Base-by-base conservation (phyloP, 2,329 filamentous ascomycete genomes). In the Fusarium sororula region DNA sequence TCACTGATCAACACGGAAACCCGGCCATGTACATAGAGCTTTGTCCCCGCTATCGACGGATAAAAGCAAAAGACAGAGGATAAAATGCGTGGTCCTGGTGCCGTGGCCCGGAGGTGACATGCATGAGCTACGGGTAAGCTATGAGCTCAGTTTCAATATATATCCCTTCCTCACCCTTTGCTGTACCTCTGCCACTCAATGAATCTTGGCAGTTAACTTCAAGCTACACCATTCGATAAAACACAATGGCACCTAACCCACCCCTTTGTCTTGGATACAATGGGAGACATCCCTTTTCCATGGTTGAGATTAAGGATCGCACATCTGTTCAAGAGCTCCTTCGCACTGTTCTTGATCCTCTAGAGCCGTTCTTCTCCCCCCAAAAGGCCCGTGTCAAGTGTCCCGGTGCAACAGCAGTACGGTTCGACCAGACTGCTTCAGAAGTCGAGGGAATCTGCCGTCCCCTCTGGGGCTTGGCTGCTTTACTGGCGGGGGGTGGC, bases 381-480 rank as follows among this genome's bases (percentile, higher is more conserved):
- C 79, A 85, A 48, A 88, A 89, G 78, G 90, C 91, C 17, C 86
- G 92, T 53, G 87, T 95, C 53, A 90, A 90, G 77, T 88, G 91
- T 30, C 88, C 88, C 3, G 93, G 93, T 10, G 89, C 88, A 20
- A 94, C 92, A 1, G 92, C 92, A 24, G 93, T 94, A 26, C 87
- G 92, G 32, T 95, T 95, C 80, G 93, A 95, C 79, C 91, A 94
- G 80, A 89, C 90, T 3, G 93, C 92, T 14, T 92, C 93, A 4
- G 92, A 95, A 78, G 88, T 95, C 39, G 93, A 96, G 82, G 93
- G 93, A 30, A 91, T 91, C 78, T 92, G 91, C 50, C 89, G 93
- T 4, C 93, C 93, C 1, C 85, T 95, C 57, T 95, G 93, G 93
- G 93, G 90, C 4, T 83, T 95, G 24, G 91, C 91, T 7, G 90